Conservation (phyloP, 345 rosid species). For the Gossypium sturtianum region DNA sequence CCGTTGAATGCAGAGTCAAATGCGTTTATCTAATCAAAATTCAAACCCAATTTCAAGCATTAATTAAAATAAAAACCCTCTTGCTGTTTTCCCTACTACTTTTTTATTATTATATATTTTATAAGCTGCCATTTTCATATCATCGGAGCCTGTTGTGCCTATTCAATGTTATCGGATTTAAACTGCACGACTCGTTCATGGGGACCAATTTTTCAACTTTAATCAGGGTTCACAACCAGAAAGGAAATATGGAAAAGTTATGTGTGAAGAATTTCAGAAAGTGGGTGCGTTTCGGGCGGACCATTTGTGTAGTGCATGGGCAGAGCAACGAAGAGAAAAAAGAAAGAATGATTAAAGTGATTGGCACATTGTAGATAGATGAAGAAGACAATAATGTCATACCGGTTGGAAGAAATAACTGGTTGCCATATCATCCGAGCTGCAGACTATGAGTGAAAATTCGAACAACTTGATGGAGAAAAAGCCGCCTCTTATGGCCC, state of each 20-base stretch:
- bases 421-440: conserved; percentile 11
- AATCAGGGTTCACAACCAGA: not conserved
- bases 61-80: not conserved
- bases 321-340: not conserved
- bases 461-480: conserved; percentile 16
- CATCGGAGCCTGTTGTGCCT: not conserved
- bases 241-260: not conserved
- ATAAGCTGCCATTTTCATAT: not conserved
- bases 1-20: not conserved
- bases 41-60: not conserved
- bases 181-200: not conserved
- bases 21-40: not conserved
- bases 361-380: not conserved
- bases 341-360: not conserved
- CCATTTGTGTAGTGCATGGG: not conserved
- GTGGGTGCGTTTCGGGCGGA: not conserved
- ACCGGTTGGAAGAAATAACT: conserved; percentile 20
- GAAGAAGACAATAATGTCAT: not conserved
- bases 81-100: not conserved
- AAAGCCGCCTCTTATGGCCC: conserved; percentile 24
- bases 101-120: not conserved
- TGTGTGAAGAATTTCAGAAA: not conserved
- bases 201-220: not conserved
- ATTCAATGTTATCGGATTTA: not conserved
- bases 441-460: conserved; percentile 11